Evolutionary conservation across 108 stramenopile genomes (phyloP).

Genomic region (Hondaea fermentalgiana): DNA sequence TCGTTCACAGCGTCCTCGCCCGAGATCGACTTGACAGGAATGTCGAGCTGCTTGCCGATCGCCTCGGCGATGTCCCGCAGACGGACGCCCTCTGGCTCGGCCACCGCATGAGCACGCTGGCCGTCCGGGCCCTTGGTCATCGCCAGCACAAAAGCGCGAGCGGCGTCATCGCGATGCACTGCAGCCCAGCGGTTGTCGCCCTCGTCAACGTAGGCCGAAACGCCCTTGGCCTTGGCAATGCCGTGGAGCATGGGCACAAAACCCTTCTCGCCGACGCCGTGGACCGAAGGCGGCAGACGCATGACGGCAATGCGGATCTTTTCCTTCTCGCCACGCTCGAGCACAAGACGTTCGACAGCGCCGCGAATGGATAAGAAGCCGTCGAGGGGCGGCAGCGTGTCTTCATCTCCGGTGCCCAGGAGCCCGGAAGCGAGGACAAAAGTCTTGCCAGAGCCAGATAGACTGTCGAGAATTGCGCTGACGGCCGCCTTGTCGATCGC

Average conservation of each 20-base stretch:
- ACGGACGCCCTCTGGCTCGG: not conserved
- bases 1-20: not conserved
- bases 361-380: not conserved
- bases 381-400: not conserved
- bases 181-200: not conserved
- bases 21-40: not conserved
- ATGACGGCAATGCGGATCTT: not conserved
- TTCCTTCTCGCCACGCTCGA: slow-evolving; percentile 7
- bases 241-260: not conserved
- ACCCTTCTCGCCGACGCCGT: not conserved
- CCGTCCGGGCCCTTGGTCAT: slow-evolving; percentile 1
- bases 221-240: not conserved
- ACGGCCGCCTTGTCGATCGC: not conserved
- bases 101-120: not conserved
- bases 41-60: not conserved
- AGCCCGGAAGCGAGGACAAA: not conserved
- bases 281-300: not conserved
- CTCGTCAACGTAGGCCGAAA: not conserved
- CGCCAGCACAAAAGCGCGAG: not conserved
- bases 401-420: not conserved
- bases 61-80: not conserved
- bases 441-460: not conserved
- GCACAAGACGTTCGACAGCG: not conserved
- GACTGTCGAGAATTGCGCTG: not conserved
- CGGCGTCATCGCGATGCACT: slow-evolving; percentile 3